Base-by-base conservation (phyloP, 345 rosid genomes). In the Hibiscus tridactylites region DNA sequence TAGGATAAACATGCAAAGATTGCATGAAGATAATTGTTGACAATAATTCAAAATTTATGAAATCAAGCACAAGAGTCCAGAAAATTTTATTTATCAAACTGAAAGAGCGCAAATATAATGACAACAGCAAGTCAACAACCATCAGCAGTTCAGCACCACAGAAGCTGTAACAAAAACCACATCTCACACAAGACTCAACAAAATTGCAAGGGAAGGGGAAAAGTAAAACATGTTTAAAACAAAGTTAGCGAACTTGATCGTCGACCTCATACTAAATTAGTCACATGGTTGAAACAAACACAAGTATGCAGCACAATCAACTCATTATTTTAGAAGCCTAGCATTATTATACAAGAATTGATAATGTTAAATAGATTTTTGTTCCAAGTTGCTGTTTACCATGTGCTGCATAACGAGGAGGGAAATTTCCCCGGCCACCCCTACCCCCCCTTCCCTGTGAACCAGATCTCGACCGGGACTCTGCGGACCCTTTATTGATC, bases 381-480 rank as follows among this genome's bases (percentile, higher is more conserved):
- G 49, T 42, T 56, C 63, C 17, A 37, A 62, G 31, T 39, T 37
- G 42, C 44, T 21, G 44, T 57, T 78, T 87, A 91, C 98, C 97
- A 77, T 84, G 84, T 71, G 86, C 74, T 61, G 81, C 35, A 71
- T 83, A 78, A 61, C 83, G 89, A 65, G 91, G 71, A 21, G 85
- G 62, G 80, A 76, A 85, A 74, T 80, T 87, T 65, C 39, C 63
- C 50, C 90, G 87, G 68, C 83, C 87, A 68, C 85, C 87, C 84
- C 88, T 86, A 52, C 72, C 81, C 37, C 91, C 98, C 64, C 87
- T 84, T 49, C 90, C 87, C 35, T 80, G 84, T 19, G 85, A 73
- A 70, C 91, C 82, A 82, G 94, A 77, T 79, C 84, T 88, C 94
- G 91, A 80, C 56, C 81, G 90, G 73, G 92, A 29, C 75, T 90